Evolutionary conservation across 2,329 filamentous ascomycete species (phyloP).

Genomic region (Ceratocystis albifundus): DNA sequence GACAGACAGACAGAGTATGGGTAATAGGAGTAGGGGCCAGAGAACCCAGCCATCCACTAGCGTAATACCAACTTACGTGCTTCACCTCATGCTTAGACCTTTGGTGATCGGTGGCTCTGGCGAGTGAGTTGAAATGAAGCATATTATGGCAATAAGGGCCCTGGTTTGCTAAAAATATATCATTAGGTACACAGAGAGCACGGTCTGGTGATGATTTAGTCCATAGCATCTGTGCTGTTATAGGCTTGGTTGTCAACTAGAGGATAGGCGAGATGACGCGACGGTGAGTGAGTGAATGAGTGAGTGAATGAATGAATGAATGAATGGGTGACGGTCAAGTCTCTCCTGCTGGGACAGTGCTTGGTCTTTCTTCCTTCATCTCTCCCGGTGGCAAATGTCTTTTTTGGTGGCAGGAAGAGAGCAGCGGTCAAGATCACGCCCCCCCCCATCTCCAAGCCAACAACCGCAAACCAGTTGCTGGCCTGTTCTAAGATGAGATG

Average conservation of each 20-base stretch:
- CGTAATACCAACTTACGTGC: not conserved
- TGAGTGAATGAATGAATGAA: too few relatives aligned
- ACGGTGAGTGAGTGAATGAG: not conserved
- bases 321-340: not conserved
- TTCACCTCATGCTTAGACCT: not conserved
- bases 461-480: too few relatives aligned
- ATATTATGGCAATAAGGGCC: not conserved
- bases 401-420: too few relatives aligned
- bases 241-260: not conserved
- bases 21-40: not conserved
- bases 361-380: not conserved
- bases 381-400: not conserved
- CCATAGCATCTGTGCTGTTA: not conserved
- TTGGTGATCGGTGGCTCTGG: not conserved
- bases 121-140: slow-evolving; percentile 5
- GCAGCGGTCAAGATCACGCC: too few relatives aligned
- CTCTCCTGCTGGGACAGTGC: not conserved
- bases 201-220: not conserved
- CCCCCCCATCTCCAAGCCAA: too few relatives aligned
- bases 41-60: not conserved
- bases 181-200: not conserved
- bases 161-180: not conserved
- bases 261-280: slow-evolving; percentile 1
- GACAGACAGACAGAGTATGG: not conserved
- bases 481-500: too few relatives aligned